Evolutionary conservation across 2,329 filamentous ascomycete species (phyloP), one percentile per base, ranked within the genome.

Genomic region (Cladophialophora chaetospira): DNA sequence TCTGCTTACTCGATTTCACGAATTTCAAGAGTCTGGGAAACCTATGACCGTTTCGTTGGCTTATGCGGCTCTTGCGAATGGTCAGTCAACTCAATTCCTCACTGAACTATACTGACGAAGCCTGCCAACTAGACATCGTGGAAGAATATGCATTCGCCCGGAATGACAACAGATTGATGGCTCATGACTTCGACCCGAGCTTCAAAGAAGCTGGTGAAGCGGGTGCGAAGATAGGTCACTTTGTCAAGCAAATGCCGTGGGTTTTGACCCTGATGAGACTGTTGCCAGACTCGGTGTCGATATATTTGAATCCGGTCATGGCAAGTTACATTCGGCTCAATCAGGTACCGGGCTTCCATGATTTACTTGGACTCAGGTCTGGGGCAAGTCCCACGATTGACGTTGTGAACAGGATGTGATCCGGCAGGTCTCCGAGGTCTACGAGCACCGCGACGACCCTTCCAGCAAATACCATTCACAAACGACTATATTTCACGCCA

Each of bases 401-500:
- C 31, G 6, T 44, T 23, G 23, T 3, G 21, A 40, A 31, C 25
- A 46, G 43, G 43, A 46, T 17, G 28, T 46, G 4, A 46, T 46
- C n/a, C 43, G 43, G 13, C 43, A 46, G 15, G 43, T 46, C 13
- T 46, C 43, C 43, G 43, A 46, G 26, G 31, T 46, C 43, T 31
- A 46, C 25, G 25, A 23, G 9, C 43, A 46, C 28, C 45, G 45
- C 29, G 45, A 29, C 45, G 19, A 36, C 15, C 13, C 28, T 29
- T 13, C 33, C 8, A 23, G 19, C 31, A 48, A 48, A 25, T 33
- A 48, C 28, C 11, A n/a, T 17, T 50, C 48, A 6, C 55, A 53
- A 42, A 40, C 38, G 25, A 63, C 59, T 40, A 60, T 61, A 45
- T 63, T 62, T 43, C 49, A 62, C 29, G 46, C 53, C 19, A 59